Evolutionary conservation across 257 asterid species (phyloP).

Genomic region (Voacanga thouarsii): DNA sequence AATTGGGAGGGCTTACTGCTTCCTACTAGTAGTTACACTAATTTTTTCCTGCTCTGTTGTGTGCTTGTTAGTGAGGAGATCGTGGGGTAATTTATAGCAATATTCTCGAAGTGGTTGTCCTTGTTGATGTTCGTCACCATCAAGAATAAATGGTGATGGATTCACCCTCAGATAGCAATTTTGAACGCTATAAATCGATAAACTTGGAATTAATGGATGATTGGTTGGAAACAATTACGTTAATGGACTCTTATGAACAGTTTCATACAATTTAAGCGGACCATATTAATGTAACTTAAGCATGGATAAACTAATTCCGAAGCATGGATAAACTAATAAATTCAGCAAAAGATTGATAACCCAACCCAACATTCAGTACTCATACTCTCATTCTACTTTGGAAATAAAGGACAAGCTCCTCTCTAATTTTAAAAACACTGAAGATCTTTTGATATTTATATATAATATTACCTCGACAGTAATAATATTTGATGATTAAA

Average conservation of each 20-base stretch:
- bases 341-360: no score
- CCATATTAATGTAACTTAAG: background rate
- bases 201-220: background rate
- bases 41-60: no score
- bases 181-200: background rate
- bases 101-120: background rate
- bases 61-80: background rate
- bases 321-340: no score
- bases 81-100: background rate
- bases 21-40: background rate
- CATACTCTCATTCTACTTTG: no score
- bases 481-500: no score
- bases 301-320: no score
- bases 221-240: background rate
- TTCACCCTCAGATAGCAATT: background rate
- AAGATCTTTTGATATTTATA: no score
- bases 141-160: background rate
- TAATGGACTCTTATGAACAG: background rate
- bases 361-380: no score
- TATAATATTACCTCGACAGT: no score
- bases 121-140: background rate
- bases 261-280: background rate
- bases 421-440: no score
- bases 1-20: background rate
- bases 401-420: no score